Evolutionary conservation across 1,139 yeast genomes (phyloP), one percentile per base, ranked within the genome.

Genomic region (Saccharomyces hybrid): DNA sequence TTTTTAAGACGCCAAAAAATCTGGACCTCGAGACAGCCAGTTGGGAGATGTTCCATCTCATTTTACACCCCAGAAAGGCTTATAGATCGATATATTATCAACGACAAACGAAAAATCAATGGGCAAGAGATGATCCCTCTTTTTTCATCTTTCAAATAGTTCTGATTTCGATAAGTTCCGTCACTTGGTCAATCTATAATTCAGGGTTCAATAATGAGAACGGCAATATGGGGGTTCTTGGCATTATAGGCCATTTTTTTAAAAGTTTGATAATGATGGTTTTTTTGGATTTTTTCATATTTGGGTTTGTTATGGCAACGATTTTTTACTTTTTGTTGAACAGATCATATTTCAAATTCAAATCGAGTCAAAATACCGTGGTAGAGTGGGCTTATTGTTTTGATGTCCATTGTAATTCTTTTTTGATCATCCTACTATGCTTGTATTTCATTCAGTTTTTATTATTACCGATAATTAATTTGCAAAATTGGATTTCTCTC

Each of bases 331-430:
- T 83, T 14, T 66, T 86, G 46, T 83, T 89, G 32, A 87, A 86
- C 66, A 78, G 78, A 61, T 58, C 64, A 14, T 76, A 87, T 57
- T 78, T 88, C 59, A 74, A 75, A 54, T 73, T 73, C 47, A 64
- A 63, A 41, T 62, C 66, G 13, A 65, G 73, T 1, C 71, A 74
- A 52, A 78, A 80, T 48, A 81, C 82, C 54, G 81, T 82, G 59
- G 77, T 90, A 50, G 97, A 89, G 66, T 90, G 97, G 97, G 91
- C 93, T 0, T 90, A 88, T 68, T 89, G 97, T 71, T 90, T 90
- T 70, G 97, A 90, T 67, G 84, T 90, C 26, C 97, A 90, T 70
- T 89, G 97, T 72, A 90, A 90, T 70, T 81, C 96, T 34, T 90
- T 88, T 64, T 74, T 90, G 61, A 76, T 87, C 28, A 84, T 90